Percentiles rank a stretch among this genome's conserved stretches.
Conservation (phyloP, 2,329 filamentous ascomycete genomes). For the Samsoniella hepiali region DNA sequence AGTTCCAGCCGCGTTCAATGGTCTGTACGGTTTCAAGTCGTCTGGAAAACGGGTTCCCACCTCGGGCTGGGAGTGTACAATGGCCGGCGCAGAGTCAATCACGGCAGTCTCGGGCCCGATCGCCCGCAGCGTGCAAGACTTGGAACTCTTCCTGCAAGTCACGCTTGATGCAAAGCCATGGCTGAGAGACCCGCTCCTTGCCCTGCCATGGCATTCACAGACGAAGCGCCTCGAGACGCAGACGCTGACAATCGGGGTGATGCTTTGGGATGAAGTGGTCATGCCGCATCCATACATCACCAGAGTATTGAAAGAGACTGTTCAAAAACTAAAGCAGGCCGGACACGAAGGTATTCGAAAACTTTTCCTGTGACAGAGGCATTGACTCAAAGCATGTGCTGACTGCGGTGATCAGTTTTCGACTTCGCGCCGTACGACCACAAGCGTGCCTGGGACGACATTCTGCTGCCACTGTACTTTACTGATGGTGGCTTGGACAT, state of each 20-base stretch:
- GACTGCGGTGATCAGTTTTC: constrained; percentile 49
- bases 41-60: constrained; percentile 23
- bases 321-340: constrained; percentile 41
- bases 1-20: constrained; percentile 31
- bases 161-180: constrained; percentile 36
- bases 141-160: constrained; percentile 38
- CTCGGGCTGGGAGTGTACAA: constrained; percentile 19
- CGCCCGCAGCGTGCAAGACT: constrained; percentile 37
- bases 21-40: constrained; percentile 24
- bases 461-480: constrained; percentile 46
- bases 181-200: constrained; percentile 26
- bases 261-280: constrained; percentile 53
- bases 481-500: constrained; percentile 52
- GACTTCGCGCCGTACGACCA: constrained; percentile 54
- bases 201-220: constrained; percentile 20
- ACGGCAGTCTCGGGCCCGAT: constrained; percentile 39
- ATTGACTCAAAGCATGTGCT: not conserved
- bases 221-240: constrained; percentile 26
- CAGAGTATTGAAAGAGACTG: constrained; percentile 49
- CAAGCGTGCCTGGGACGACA: constrained; percentile 42
- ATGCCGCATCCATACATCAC: constrained; percentile 52
- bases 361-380: not conserved
- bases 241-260: constrained; percentile 52
- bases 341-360: constrained; percentile 4
- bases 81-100: constrained; percentile 29